These are phyloP conservation scores for Boletus subparvulus DNA, from an alignment of 768 basidiomycete species.

Conservation along the genomic window DNA sequence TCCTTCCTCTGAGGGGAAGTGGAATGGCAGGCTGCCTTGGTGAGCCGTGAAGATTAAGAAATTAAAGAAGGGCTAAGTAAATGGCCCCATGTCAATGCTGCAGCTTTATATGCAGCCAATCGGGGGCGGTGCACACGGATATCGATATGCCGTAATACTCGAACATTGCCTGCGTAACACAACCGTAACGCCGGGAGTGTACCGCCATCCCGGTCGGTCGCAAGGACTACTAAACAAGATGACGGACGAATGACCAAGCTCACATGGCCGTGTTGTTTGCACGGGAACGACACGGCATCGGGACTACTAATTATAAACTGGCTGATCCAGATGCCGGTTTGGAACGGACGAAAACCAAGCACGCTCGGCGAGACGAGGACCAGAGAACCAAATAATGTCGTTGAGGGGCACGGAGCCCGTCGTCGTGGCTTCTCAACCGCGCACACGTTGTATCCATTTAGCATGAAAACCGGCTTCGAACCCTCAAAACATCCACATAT, in stretches of 20 bases:
- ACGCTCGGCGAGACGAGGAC: background rate
- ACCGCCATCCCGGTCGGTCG: background rate
- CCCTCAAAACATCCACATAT: background rate
- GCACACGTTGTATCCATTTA: constrained; percentile 5
- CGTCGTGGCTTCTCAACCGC: background rate
- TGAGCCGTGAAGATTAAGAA: background rate
- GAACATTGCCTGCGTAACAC: background rate
- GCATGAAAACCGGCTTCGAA: background rate
- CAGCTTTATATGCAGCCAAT: constrained; percentile 22
- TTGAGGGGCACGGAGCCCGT: too few relatives aligned
- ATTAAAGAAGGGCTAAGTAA: background rate
- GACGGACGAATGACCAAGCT: background rate
- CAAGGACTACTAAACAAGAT: constrained; percentile 21
- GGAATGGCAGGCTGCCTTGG: background rate
- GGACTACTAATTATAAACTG: constrained; percentile 14
- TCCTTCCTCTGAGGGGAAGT: constrained; percentile 2
- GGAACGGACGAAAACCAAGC: background rate
- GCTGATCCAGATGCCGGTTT: constrained; percentile 6
- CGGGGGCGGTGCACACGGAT: background rate
- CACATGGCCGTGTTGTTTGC: background rate
- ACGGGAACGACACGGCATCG: background rate
- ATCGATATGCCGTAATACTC: background rate
- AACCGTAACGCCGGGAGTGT: background rate
- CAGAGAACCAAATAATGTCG: background rate
- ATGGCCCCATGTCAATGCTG: background rate